These are phyloP conservation scores for Gomphus bonarii DNA, from an alignment of 1,284 basidiomycete genomes.

Conservation along the genomic window DNA sequence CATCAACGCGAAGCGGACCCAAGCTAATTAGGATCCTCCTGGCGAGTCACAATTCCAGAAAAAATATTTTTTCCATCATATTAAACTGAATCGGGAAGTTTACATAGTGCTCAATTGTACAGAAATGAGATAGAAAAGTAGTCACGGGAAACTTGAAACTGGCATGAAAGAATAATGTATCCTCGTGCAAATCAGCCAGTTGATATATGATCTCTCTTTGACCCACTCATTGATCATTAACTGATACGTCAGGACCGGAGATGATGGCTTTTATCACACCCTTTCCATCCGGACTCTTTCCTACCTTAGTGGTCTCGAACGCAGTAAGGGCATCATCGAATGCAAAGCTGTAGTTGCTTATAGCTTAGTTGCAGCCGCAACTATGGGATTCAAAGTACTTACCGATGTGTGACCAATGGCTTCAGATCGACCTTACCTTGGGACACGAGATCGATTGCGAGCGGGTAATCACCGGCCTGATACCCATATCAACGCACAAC, in stretches of 20 bases:
- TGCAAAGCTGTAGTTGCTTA: constrained; percentile 25
- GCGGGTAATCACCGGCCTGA: constrained; percentile 61
- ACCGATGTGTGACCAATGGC: constrained; percentile 49
- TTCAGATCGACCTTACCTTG: constrained; percentile 39
- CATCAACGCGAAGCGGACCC: too few relatives aligned
- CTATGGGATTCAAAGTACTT: constrained; percentile 16
- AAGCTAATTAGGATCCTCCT: too few relatives aligned
- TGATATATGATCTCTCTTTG: not conserved
- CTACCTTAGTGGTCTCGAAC: constrained; percentile 40
- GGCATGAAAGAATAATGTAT: too few relatives aligned
- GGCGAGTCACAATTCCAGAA: too few relatives aligned
- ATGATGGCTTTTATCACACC: constrained; percentile 49
- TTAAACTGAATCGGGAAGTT: too few relatives aligned
- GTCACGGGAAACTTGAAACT: too few relatives aligned
- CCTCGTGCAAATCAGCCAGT: not conserved
- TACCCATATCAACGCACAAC: not conserved
- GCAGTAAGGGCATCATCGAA: constrained; percentile 37
- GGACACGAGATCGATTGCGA: constrained; percentile 41
- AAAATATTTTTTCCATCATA: too few relatives aligned
- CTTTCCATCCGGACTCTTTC: constrained; percentile 58
- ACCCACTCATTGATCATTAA: constrained; percentile 3
- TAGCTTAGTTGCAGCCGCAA: not conserved
- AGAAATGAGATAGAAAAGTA: too few relatives aligned
- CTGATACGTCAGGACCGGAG: constrained; percentile 54
- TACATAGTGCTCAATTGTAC: too few relatives aligned